A percentile compares a stretch with the other conserved stretches of the same genome.
Conservation (phyloP, 2,329 filamentous ascomycete species). For the Microcyclosporella mali region DNA sequence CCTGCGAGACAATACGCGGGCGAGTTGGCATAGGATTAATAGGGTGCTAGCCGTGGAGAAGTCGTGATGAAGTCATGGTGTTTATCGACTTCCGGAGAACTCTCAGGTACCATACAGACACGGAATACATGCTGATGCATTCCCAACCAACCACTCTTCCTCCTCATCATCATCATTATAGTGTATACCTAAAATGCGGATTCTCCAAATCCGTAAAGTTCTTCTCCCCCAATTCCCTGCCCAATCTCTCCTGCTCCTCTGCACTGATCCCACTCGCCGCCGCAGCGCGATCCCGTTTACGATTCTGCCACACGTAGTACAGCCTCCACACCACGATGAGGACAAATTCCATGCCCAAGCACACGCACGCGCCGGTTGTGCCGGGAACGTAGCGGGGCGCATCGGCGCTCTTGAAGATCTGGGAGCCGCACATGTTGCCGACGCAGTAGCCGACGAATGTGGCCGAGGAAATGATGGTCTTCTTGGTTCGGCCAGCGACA, state of each 20-base stretch:
- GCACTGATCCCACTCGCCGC: constrained; percentile 34
- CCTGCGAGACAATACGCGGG: too few relatives aligned
- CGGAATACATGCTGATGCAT: too few relatives aligned
- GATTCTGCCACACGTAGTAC: constrained; percentile 39
- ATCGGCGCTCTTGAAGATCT: constrained; percentile 42
- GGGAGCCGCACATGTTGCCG: constrained; percentile 44
- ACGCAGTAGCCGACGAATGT: constrained; percentile 45
- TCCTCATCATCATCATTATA: constrained; percentile 8
- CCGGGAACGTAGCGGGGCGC: constrained; percentile 43
- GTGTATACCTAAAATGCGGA: constrained; percentile 25
- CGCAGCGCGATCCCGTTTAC: constrained; percentile 20
- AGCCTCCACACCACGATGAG: constrained; percentile 37
- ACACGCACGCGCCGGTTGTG: constrained; percentile 36
- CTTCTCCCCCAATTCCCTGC: constrained; percentile 61
- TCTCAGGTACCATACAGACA: too few relatives aligned
- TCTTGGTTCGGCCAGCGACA: constrained; percentile 43
- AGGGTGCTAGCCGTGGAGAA: too few relatives aligned
- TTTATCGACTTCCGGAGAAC: too few relatives aligned
- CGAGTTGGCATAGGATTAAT: too few relatives aligned
- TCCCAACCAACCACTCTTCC: too few relatives aligned
- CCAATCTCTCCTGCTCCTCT: constrained; percentile 57
- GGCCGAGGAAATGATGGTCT: constrained; percentile 41
- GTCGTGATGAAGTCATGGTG: too few relatives aligned
- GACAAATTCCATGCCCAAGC: constrained; percentile 28
- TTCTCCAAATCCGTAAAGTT: constrained; percentile 60